A percentile compares a stretch with the other conserved stretches of the same genome.
phyloP scores from a whole-genome alignment of 139 green algal genomes.

The Coelastrella sp. region DNA sequence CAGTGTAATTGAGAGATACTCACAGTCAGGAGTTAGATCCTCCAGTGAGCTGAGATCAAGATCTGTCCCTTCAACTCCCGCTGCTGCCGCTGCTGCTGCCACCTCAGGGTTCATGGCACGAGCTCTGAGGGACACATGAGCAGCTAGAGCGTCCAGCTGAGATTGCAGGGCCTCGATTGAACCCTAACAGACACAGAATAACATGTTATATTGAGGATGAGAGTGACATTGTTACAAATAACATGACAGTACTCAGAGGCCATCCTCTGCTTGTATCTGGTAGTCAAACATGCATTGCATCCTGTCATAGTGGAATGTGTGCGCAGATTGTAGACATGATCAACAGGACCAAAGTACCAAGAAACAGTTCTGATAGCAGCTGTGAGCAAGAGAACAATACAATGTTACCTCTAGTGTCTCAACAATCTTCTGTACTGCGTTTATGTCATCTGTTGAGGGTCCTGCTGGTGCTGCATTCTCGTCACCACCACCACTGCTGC shows the following conservation, averaged over 20 bases:
- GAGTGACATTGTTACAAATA: too few species aligned
- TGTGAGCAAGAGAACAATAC: too few species aligned
- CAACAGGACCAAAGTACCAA: too few species aligned
- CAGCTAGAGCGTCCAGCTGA: not conserved
- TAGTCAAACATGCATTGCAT: too few species aligned
- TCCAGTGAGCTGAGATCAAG: constrained; percentile 22
- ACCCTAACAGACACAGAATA: not conserved
- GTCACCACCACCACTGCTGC: too few species aligned
- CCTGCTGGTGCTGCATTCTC: not conserved
- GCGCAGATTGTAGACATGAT: too few species aligned
- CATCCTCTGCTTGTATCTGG: too few species aligned
- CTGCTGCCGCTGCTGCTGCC: constrained; percentile 29
- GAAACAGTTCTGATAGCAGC: too few species aligned
- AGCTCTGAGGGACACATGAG: constrained; percentile 1
- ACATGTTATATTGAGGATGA: too few species aligned
- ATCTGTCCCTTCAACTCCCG: not conserved
- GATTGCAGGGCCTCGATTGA: constrained; percentile 3
- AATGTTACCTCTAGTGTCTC: constrained; percentile 12
- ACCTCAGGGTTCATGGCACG: constrained; percentile 26
- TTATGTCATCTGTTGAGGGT: not conserved
- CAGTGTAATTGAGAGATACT: not conserved
- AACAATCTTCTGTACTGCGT: constrained; percentile 18
- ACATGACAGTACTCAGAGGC: too few species aligned
- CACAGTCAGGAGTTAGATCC: constrained; percentile 26
- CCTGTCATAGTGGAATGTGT: too few species aligned